Evolutionary conservation across 2,329 filamentous ascomycete genomes (phyloP), one percentile per base, ranked within the genome.

Genomic region (Ophiosphaerella herpotricha): DNA sequence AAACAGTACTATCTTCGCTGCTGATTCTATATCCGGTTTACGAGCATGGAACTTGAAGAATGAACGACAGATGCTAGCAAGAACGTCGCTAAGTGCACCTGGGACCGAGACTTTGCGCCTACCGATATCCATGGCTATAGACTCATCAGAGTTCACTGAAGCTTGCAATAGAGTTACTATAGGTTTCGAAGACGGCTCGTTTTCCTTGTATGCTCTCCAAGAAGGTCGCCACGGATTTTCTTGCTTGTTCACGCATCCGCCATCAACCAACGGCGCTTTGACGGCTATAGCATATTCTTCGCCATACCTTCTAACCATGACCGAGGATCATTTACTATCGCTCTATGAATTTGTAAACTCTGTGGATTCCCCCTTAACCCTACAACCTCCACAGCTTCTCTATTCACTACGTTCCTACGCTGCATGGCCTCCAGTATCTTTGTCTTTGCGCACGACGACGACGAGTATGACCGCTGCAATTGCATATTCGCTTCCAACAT

Each of bases 341-440:
- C 73, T 97, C 1, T 96, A 95, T 70, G 84, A 82, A 0, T 87
- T 92, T 36, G 24, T 32, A 7, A 36, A 34, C 1, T 21, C 39
- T 6, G 26, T 54, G 3, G 54, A 69, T 6, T 44, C 57, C 26
- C 39, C 46, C 11, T 51, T 47, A 12, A 51, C 35, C 5, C 42
- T 73, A 9, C 58, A 70, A 6, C 67, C 76, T 21, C 85, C 86
- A 1, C 78, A 78, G 49, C 79, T 94, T 26, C 76, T 97, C 26
- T 87, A 89, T 7, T 93, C 89, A 0, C 80, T 97, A 16, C 86
- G 85, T 66, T 95, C 92, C 9, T 86, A 91, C 63, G 92, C 87
- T 3, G 88, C 89, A 1, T 85, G 87, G 65, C 83, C 88, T 2
- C 92, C 92, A 1, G 77, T 95, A 8, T 90, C 91, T 0, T 75